Evolutionary conservation across 345 rosid genomes (phyloP), one percentile per base, ranked within the genome.

Genomic region (Eucalyptus shirleyi): DNA sequence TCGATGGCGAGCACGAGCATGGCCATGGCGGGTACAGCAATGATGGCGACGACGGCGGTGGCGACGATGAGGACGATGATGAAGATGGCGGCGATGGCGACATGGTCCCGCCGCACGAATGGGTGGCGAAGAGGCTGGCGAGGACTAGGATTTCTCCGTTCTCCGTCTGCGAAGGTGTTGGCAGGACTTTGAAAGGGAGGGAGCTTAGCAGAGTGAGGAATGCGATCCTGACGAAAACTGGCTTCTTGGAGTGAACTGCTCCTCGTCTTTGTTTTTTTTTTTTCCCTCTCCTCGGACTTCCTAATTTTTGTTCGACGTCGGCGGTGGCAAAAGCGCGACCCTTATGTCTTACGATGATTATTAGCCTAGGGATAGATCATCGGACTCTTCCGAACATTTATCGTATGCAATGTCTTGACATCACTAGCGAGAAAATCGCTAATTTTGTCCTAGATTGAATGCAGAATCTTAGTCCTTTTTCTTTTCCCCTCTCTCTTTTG

Each of bases 181-280:
- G 99, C 87, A 96, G 99, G 93, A 98, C 98, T 32, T 98, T 98
- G 88, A 97, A 98, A 91, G 99, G 99, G 59, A 96, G 99, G 92
- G 99, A 98, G 93, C 98, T 98, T 59, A 98, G 99, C 92, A 94
- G 95, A 93, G 94, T 98, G 90, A 97, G 99, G 90, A 96, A 96
- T 92, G 98, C 97, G 62, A 93, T 98, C 89, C 90, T 98, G 91
- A 91, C 98, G 34, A 98, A 95, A 93, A 98, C 99, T 34, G 99
- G 99, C 11, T 97, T 98, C 91, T 91, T 98, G 37, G 99, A 98
- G 95, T 96, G 59, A 91, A 88, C 85, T 34, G 14, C 30, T 16
- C 34, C 30, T 23, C 86, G 40, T 44, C 59, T 53, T 60, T n/a
- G 45, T 59, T 40, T 19, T 60, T 81, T 50, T 47, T 6, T 51